Percentiles rank a stretch among this genome's conserved stretches.
These are phyloP conservation scores for Fusarium tupiense DNA, from an alignment of 2,329 filamentous ascomycete species.

Conservation along the genomic window DNA sequence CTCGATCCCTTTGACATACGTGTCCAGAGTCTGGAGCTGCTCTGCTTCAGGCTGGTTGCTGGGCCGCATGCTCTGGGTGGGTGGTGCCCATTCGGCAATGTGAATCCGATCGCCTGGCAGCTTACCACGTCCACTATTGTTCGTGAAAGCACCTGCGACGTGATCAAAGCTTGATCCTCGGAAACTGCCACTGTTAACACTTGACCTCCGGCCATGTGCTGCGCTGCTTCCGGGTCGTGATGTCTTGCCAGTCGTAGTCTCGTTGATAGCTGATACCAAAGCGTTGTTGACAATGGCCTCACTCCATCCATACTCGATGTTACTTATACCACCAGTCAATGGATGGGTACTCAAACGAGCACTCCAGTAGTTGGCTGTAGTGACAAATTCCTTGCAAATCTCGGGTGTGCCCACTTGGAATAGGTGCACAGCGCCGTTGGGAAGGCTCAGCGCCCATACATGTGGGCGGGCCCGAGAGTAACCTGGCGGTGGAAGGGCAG, in stretches of 20 bases:
- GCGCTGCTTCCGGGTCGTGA: slow-evolving; percentile 64
- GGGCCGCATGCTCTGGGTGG: slow-evolving; percentile 88
- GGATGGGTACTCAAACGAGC: slow-evolving; percentile 94
- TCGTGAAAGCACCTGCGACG: slow-evolving; percentile 59
- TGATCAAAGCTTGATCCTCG: slow-evolving; percentile 72
- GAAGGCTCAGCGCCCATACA: slow-evolving; percentile 93
- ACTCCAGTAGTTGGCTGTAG: slow-evolving; percentile 97
- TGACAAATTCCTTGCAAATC: slow-evolving; percentile 93
- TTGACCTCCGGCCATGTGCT: slow-evolving; percentile 53
- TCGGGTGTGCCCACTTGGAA: slow-evolving; percentile 97
- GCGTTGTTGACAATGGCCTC: slow-evolving; percentile 78
- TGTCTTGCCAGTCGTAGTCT: slow-evolving; percentile 50
- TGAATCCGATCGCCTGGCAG: slow-evolving; percentile 85
- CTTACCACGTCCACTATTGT: slow-evolving; percentile 63
- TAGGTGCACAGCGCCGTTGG: slow-evolving; percentile 93
- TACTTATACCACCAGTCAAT: slow-evolving; percentile 90
- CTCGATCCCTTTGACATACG: slow-evolving; percentile 87
- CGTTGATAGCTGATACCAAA: slow-evolving; percentile 63
- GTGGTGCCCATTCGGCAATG: slow-evolving; percentile 89
- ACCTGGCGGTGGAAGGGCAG: slow-evolving; percentile 86
- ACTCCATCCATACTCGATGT: slow-evolving; percentile 97
- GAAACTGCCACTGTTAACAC: slow-evolving; percentile 62
- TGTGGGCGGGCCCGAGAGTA: slow-evolving; percentile 91
- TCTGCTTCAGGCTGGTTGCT: slow-evolving; percentile 81
- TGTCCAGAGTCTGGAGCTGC: slow-evolving; percentile 77